Percentiles rank a stretch among this genome's conserved stretches.
Evolutionary conservation across 345 rosid species (phyloP).

Genomic region (Bruguiera parviflora): DNA sequence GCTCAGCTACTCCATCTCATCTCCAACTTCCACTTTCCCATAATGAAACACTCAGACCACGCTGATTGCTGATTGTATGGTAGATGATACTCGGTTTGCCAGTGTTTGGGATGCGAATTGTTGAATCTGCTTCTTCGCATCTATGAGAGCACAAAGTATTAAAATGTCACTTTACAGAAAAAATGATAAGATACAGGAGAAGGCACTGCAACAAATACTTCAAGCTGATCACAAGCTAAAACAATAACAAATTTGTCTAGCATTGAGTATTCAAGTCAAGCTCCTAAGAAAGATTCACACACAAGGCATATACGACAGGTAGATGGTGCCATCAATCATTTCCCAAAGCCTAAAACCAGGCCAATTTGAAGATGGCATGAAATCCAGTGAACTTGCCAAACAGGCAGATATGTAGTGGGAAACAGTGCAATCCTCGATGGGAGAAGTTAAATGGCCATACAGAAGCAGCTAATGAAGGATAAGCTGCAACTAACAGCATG

Average conservation of each 20-base stretch:
- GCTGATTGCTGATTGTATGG: slow-evolving; percentile 84
- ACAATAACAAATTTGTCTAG: too few relatives aligned
- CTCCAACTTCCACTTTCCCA: neutral
- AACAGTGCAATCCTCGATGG: neutral
- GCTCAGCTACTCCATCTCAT: neutral
- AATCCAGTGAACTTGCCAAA: neutral
- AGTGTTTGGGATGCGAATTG: slow-evolving; percentile 78
- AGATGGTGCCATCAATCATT: too few relatives aligned
- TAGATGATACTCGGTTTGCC: slow-evolving; percentile 71
- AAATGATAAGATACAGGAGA: neutral
- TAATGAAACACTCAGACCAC: slow-evolving; percentile 42
- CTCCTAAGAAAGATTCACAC: too few relatives aligned
- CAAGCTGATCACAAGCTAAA: too few relatives aligned
- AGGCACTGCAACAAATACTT: neutral
- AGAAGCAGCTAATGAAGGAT: too few relatives aligned
- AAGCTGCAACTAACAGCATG: too few relatives aligned
- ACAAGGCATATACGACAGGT: too few relatives aligned
- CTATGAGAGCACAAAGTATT: slow-evolving; percentile 27
- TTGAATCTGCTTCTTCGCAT: slow-evolving; percentile 82
- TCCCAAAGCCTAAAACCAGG: too few relatives aligned
- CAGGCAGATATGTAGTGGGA: neutral
- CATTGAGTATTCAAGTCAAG: too few relatives aligned
- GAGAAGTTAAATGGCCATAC: neutral
- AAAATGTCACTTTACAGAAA: neutral
- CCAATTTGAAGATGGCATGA: too few relatives aligned